Evolutionary conservation across 495 filamentous ascomycete genomes (phyloP).

Genomic region (Pyronema domesticum): DNA sequence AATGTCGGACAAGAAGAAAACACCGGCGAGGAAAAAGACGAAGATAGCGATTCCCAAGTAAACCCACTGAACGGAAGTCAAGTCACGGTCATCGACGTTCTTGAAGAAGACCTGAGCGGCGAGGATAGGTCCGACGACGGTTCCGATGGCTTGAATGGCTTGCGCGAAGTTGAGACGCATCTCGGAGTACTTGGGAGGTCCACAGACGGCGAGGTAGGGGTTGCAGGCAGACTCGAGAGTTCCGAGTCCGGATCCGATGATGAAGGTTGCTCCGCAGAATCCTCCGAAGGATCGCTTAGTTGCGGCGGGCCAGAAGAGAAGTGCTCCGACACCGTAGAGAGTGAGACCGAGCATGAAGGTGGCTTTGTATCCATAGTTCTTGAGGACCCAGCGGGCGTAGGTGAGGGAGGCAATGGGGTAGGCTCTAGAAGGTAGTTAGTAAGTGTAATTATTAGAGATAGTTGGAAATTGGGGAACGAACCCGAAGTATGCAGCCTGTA

Average conservation of each 20-base stretch:
- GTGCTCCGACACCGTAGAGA: constrained; percentile 36
- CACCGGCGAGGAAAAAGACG: constrained; percentile 40
- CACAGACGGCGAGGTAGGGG: constrained; percentile 32
- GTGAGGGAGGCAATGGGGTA: constrained; percentile 22
- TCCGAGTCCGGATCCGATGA: constrained; percentile 38
- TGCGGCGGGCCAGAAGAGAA: constrained; percentile 39
- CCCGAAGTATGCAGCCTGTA: constrained; percentile 24
- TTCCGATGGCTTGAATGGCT: constrained; percentile 49
- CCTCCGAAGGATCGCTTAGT: constrained; percentile 37
- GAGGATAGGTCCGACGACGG: constrained; percentile 46
- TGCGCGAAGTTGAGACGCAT: constrained; percentile 48
- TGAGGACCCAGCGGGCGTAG: constrained; percentile 29
- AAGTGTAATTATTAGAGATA: not conserved
- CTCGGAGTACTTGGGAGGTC: constrained; percentile 13
- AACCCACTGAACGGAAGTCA: constrained; percentile 53
- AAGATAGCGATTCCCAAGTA: constrained; percentile 59
- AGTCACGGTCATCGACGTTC: constrained; percentile 31
- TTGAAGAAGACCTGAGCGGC: constrained; percentile 53
- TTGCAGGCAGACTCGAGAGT: constrained; percentile 40
- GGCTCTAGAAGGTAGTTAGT: constrained; percentile 7
- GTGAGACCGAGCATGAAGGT: constrained; percentile 37
- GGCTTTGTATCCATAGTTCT: constrained; percentile 36
- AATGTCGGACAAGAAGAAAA: constrained; percentile 26
- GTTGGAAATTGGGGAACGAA: constrained; percentile 1
- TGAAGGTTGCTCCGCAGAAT: constrained; percentile 42